These are phyloP conservation scores for Trametes cinnabarina DNA, from an alignment of 768 basidiomycete genomes.

Conservation along the genomic window DNA sequence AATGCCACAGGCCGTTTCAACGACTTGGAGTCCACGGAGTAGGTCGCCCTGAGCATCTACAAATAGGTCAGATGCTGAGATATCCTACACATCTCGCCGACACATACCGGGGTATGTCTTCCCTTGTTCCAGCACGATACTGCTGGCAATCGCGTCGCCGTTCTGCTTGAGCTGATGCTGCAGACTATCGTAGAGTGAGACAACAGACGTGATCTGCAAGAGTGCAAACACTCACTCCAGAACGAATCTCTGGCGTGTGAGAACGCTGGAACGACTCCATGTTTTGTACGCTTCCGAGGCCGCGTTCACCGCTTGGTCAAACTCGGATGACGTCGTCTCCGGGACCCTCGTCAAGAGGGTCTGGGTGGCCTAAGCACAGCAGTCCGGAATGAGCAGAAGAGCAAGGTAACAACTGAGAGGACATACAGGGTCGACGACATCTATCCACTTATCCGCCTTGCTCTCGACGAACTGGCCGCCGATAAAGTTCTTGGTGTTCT, in stretches of 20 bases:
- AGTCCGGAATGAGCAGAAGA: neutral
- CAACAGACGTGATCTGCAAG: neutral
- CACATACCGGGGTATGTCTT: conserved; percentile 82
- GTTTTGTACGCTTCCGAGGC: conserved; percentile 84
- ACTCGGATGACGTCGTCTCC: conserved; percentile 79
- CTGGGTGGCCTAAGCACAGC: conserved; percentile 71
- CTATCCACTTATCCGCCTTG: conserved; percentile 74
- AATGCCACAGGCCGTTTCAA: conserved; percentile 75
- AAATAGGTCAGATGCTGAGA: too few species aligned
- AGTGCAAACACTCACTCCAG: conserved; percentile 69
- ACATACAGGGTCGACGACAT: conserved; percentile 85
- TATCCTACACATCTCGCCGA: too few species aligned
- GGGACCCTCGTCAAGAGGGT: conserved; percentile 86
- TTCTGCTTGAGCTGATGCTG: conserved; percentile 85
- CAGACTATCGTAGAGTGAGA: conserved; percentile 47
- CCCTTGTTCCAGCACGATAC: conserved; percentile 93
- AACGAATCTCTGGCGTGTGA: conserved; percentile 84
- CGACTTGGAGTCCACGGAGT: conserved; percentile 87
- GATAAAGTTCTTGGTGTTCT: conserved; percentile 87
- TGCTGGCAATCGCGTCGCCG: conserved; percentile 79
- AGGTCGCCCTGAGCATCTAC: conserved; percentile 97
- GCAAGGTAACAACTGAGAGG: too few species aligned
- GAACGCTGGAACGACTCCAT: conserved; percentile 84
- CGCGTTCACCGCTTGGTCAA: conserved; percentile 77
- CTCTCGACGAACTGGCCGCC: conserved; percentile 88